Base-by-base conservation (phyloP, 495 filamentous ascomycete species). In the Penicillium taxi region DNA sequence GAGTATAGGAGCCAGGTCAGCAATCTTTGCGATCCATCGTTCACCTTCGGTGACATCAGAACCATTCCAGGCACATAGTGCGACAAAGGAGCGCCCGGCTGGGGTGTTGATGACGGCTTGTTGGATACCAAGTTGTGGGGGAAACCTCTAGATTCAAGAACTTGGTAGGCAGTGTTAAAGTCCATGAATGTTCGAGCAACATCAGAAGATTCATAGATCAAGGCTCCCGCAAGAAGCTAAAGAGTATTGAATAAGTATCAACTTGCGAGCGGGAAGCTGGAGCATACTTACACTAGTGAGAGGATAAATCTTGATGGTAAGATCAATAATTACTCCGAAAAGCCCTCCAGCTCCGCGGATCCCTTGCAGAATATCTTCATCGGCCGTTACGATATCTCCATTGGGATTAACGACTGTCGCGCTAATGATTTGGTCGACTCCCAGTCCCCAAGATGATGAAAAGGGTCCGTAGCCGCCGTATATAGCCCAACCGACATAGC, bases 391-490 rank as follows among this genome's bases (percentile, higher is more conserved):
- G 5, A 69, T 35, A 6, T 55, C 42, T 0, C 63, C 67, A 4
- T 56, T 32, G 6, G 46, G 34, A 32, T 62, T 55, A 9, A 69
- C 56, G 11, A 64, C n/a, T 8, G 48, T 62, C 3, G 63, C 63
- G 19, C 43, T 49, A 16, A 71, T 31, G 26, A 69, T 64, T 41
- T 69, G 58, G 39, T 68, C 64, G 2, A 53, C 48, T 11, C 62
- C 62, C 4, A 71, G 37, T 1, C 65, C 67, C 39, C 44, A 61
- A 14, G 52, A 23, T 5, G 54, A 23, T 3, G 52, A 48, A 24
- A 64, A 58, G 3, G 56, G 35, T 9, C 67, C 64, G 34, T 70
- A 67, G 0, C 67, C 65, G 2, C 67, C 59, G 20, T 61, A 55
- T 11, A 41, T 56, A 16, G 54, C 51, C 64, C 64, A 71, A 0